phyloP scores from a whole-genome alignment of 225 moss, liverwort and hornwort genomes.

The Thuidium tamariscinum region DNA sequence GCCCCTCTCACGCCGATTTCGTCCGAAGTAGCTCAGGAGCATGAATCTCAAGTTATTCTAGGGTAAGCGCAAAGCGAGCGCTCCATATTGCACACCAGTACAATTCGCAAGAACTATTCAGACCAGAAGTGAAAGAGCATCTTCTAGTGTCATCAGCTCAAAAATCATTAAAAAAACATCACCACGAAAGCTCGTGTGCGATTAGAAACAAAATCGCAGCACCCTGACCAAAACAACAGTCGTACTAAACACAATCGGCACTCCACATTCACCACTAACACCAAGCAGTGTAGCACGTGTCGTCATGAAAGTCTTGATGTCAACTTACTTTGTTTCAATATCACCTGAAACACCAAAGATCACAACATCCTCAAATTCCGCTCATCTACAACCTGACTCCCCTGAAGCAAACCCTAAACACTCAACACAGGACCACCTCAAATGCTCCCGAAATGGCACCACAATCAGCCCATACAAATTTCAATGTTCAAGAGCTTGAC shows the following conservation, averaged over 20 bases:
- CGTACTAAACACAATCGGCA: background rate
- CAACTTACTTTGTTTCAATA: background rate
- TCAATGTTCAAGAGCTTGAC: background rate
- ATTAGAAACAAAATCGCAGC: background rate
- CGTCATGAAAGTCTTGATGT: background rate
- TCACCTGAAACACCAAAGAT: background rate
- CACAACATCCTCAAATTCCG: background rate
- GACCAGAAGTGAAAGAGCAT: background rate
- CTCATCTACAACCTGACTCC: background rate
- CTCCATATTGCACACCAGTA: background rate
- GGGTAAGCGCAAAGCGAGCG: background rate
- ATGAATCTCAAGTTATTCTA: background rate
- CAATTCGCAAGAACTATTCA: background rate
- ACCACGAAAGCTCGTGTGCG: background rate
- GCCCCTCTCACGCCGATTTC: background rate
- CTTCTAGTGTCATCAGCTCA: background rate
- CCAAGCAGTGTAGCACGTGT: background rate
- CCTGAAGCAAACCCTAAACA: background rate
- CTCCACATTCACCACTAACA: background rate
- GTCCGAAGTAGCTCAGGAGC: background rate
- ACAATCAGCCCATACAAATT: background rate
- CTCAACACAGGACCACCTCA: background rate
- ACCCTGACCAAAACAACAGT: background rate
- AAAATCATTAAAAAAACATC: background rate
- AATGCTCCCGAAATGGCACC: background rate